Evolutionary conservation across 805 yeast genomes (phyloP).

Genomic region (Candida palmyrensis): DNA sequence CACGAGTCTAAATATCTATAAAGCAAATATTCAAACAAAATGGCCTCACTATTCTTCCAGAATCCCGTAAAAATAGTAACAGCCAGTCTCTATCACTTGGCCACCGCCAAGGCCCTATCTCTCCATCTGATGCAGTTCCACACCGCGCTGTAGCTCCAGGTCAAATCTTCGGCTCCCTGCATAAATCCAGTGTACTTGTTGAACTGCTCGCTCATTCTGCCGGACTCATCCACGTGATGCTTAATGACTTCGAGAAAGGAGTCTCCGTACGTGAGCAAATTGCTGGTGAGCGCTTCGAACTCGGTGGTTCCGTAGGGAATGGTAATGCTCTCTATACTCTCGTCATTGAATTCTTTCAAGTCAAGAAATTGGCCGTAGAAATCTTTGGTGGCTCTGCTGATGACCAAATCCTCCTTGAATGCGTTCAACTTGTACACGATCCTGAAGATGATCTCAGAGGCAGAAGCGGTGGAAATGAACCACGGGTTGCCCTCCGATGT

Average conservation of each 20-base stretch:
- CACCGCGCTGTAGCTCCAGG: conserved; percentile 87
- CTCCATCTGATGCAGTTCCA: conserved; percentile 70
- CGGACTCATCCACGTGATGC: conserved; percentile 53
- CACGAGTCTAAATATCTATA: too few relatives aligned
- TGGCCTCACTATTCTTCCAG: too few relatives aligned
- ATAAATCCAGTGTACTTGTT: conserved; percentile 74
- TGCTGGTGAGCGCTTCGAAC: conserved; percentile 40
- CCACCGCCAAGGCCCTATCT: conserved; percentile 14
- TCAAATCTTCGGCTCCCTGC: conserved; percentile 83
- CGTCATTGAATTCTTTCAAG: conserved; percentile 15
- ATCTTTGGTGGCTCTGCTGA: conserved; percentile 23
- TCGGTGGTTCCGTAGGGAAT: conserved; percentile 37
- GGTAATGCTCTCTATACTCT: conserved; percentile 11
- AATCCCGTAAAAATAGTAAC: too few relatives aligned
- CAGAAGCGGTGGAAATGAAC: conserved; percentile 76
- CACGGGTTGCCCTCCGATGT: conserved; percentile 86
- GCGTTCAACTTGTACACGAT: conserved; percentile 41
- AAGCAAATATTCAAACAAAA: too few relatives aligned
- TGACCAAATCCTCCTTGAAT: conserved; percentile 38
- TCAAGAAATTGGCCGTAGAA: conserved; percentile 29
- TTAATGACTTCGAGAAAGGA: conserved; percentile 57
- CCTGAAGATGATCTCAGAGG: conserved; percentile 58
- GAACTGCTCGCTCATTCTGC: conserved; percentile 85
- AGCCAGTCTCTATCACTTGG: too few relatives aligned
- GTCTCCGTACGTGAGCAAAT: conserved; percentile 56